Conservation (phyloP, 2,329 filamentous ascomycete species). For the Sporothrix sp. region DNA sequence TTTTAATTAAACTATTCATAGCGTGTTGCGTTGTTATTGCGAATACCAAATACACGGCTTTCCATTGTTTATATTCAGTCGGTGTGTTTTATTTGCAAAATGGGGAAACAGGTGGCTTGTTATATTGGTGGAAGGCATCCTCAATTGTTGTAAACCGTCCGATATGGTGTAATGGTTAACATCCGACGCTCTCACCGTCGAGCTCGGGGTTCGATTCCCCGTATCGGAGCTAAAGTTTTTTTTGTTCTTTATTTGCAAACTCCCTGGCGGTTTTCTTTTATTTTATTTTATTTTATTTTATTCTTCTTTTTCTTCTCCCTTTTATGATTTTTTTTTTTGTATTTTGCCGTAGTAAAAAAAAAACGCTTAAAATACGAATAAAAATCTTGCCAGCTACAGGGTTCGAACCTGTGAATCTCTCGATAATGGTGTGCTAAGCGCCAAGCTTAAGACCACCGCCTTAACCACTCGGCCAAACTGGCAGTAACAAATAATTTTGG, state of each 20-base stretch:
- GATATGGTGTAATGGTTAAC: slow-evolving; percentile 18
- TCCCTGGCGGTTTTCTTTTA: neutral
- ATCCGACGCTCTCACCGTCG: slow-evolving; percentile 18
- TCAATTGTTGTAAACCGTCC: slow-evolving; percentile 7
- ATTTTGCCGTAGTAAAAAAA: neutral
- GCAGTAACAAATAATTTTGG: slow-evolving; percentile 12
- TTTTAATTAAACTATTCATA: too few species aligned
- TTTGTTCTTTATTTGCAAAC: neutral
- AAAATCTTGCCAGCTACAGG: slow-evolving; percentile 15
- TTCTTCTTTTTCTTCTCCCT: neutral
- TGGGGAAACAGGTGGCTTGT: too few species aligned
- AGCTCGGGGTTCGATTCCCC: slow-evolving; percentile 18
- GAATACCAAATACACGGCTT: too few species aligned
- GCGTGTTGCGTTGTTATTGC: too few species aligned
- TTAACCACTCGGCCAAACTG: slow-evolving; percentile 19
- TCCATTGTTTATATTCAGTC: too few species aligned
- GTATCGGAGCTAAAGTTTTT: slow-evolving; percentile 14
- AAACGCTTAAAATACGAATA: neutral
- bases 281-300: neutral
- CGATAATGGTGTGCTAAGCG: slow-evolving; percentile 16
- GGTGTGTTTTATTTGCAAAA: too few species aligned
- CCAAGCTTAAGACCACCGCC: slow-evolving; percentile 17
- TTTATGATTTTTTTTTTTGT: neutral
- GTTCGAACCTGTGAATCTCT: slow-evolving; percentile 18
- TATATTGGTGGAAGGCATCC: too few species aligned